Evolutionary conservation across 169 alveolate genomes (phyloP).

Genomic region (Condylostoma magnum): DNA sequence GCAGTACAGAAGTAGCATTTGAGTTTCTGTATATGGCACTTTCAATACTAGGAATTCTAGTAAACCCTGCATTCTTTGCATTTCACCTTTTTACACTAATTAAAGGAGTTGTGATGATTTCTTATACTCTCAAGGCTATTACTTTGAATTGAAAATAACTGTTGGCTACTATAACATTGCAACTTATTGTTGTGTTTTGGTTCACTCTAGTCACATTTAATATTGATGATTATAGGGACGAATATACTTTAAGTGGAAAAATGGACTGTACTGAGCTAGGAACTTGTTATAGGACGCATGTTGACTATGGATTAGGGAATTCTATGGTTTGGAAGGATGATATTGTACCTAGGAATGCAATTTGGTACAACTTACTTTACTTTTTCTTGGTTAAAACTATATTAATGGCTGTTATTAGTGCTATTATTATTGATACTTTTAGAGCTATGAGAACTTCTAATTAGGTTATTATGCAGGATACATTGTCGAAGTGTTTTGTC

Average conservation of each 20-base stretch:
- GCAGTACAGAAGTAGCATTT: neutral
- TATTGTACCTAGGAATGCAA: neutral
- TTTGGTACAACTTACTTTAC: constrained; percentile 52
- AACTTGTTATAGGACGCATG: neutral
- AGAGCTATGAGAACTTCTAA: constrained; percentile 72
- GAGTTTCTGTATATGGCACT: neutral
- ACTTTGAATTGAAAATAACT: neutral
- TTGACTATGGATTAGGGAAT: neutral
- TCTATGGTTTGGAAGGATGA: neutral
- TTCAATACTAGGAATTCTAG: neutral
- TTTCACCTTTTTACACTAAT: neutral
- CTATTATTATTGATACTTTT: constrained; percentile 81
- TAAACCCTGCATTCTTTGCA: neutral
- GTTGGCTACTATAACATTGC: neutral
- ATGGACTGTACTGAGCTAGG: neutral
- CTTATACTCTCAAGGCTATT: neutral
- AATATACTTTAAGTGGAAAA: neutral
- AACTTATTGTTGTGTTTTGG: neutral
- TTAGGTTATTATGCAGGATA: constrained; percentile 50
- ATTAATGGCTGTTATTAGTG: constrained; percentile 71
- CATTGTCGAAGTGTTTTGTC: constrained; percentile 58
- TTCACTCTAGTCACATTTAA: neutral
- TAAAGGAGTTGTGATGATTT: neutral
- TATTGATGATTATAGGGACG: neutral
- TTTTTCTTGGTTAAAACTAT: constrained; percentile 57